Percentiles rank a stretch among this genome's conserved stretches.
Evolutionary conservation across 148 eudicot species (phyloP).

Genomic region (Rhododendron molle): DNA sequence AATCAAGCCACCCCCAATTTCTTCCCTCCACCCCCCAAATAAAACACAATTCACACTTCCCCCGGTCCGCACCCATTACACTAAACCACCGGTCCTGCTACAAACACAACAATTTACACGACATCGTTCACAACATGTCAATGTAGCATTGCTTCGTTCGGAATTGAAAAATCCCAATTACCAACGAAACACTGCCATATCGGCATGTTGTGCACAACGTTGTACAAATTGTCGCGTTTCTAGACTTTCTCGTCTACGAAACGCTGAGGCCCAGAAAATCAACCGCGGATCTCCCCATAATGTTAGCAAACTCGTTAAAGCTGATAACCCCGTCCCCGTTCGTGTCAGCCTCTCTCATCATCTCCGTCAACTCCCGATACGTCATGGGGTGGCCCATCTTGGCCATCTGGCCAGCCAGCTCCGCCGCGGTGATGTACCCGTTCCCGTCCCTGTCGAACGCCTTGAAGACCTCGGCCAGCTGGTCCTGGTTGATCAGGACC

Average conservation of each 20-base stretch:
- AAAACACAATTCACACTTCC: neutral
- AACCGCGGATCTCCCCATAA: slow-evolving; percentile 41
- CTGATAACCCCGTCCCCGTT: slow-evolving; percentile 63
- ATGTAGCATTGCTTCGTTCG: neutral
- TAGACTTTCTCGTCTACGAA: neutral
- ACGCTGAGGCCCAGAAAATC: slow-evolving; percentile 30
- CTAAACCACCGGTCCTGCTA: neutral
- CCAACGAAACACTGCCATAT: neutral
- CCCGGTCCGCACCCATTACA: neutral
- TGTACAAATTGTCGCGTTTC: neutral
- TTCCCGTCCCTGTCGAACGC: slow-evolving; percentile 52
- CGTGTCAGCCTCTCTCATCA: slow-evolving; percentile 53
- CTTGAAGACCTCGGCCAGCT: slow-evolving; percentile 42
- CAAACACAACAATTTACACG: neutral
- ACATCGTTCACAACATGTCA: neutral
- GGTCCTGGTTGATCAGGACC: slow-evolving; percentile 42
- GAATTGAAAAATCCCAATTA: neutral
- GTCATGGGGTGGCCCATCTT: slow-evolving; percentile 58
- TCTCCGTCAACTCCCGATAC: slow-evolving; percentile 38
- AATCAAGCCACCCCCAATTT: neutral
- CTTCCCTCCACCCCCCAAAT: neutral
- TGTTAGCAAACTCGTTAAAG: slow-evolving; percentile 36
- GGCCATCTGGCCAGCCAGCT: slow-evolving; percentile 51
- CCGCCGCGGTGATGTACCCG: slow-evolving; percentile 47
- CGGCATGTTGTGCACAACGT: no score